Base-by-base conservation (phyloP, 2,329 filamentous ascomycete genomes). In the Fusarium nanum region DNA sequence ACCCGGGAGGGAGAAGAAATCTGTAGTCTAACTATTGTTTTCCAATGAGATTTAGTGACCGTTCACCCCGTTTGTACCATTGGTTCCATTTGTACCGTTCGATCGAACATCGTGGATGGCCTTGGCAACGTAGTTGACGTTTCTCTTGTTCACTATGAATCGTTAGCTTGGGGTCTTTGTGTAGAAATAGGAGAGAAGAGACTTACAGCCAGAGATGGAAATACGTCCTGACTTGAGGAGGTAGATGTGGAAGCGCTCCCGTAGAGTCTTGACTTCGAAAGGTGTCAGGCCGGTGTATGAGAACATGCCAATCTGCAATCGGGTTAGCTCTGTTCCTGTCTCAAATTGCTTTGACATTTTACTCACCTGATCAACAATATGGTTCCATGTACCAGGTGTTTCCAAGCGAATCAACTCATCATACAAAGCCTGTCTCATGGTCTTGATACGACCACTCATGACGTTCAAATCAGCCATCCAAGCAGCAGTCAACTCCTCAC, bases 401-500 rank as follows among this genome's bases (percentile, higher is more conserved):
- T 88, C 89, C 62, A 94, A 86, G 74, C 89, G 88, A 82, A 98
- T 94, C n/a, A 99, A 88, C 80, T 94, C 92, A 58, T 84, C 83
- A 49, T 93, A 88, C 73, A 99, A 84, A 5, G 88, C 89, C 75
- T 89, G 88, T 71, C 96, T 90, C 96, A 98, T 98, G 76, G 89
- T 87, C 72, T 92, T 94, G 82, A 99, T 98, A 62, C 96, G 91
- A 30, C 94, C 94, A 30, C 93, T 94, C 96, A 99, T 99, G 68
- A 92, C 94, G 56, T 88, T 87, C 71, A 99, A 85, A 81, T 99
- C 94, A 28, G 90, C 91, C 81, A 97, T 91, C 96, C 94, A 99
- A 83, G 97, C 90, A 22, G 88, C 86, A 76, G 96, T 97, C 55
- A 99, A 87, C 56, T 84, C 82, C 3, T 87, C 79, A 79, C 97